Evolutionary conservation across 2,329 filamentous ascomycete species (phyloP), one percentile per base, ranked within the genome.

Genomic region (Nothophaeocryptopus gaeumannii): DNA sequence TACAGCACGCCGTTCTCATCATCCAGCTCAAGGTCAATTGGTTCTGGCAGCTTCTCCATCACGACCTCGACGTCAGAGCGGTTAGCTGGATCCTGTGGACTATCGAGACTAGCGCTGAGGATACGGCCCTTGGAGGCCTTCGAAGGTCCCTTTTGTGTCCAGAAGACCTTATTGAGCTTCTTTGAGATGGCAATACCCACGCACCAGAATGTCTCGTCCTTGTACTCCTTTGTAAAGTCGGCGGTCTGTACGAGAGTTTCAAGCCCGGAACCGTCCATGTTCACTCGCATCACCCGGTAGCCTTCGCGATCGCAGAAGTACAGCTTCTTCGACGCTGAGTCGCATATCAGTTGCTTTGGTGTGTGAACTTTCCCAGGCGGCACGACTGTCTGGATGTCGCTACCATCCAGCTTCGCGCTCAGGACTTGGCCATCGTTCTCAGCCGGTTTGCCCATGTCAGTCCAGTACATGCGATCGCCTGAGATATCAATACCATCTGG

Each of bases 81-180:
- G 8, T 51, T 63, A 1, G 62, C 56, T 0, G 70, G 66, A n/a
- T 56, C 61, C 0, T 51, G 20, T 0, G 71, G 70, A 4, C 69
- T 69, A 0, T 71, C 59, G 0, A 81, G 65, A 12, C 65, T 62
- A 0, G 80, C 78, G 3, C 69, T 63, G 59, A 79, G 78, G 37
- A 84, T 80, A 2, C 74, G 70, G 0, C 81, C 81, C 31, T 72
- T 59, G 2, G 63, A 66, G 0, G 69, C 72, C 61, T 83, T 83
- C 2, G 73, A 72, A 0, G 70, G 65, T 0, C 81, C 81, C 56
- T 84, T 83, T 43, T 83, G 80, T 0, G 76, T 79, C 81, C 80
- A 84, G 70, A 78, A 83, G 42, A 84, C 69, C 35, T 74, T 71
- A 11, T 72, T 70, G 1, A 64, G 63, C 0, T 62, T 48, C n/a